phyloP scores from a whole-genome alignment of 768 basidiomycete species.

The Gyrodon lividus region DNA sequence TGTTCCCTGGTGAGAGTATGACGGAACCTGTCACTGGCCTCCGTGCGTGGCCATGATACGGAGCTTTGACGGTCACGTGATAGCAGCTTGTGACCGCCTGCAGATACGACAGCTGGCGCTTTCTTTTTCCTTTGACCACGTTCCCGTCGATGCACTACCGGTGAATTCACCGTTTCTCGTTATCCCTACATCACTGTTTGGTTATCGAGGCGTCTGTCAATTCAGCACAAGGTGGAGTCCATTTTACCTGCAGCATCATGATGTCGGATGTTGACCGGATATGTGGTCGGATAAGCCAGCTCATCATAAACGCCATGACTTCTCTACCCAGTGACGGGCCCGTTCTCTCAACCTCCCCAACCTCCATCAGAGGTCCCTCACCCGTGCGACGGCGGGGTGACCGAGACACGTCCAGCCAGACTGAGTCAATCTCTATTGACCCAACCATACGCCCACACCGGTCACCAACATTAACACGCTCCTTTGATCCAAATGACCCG shows the following conservation, averaged over 20 bases:
- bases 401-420: conserved; percentile 36
- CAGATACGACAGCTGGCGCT: not conserved
- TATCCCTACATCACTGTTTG: not conserved
- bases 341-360: conserved; percentile 40
- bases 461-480: conserved; percentile 62
- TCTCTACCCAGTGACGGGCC: conserved; percentile 37
- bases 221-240: conserved; percentile 15
- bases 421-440: conserved; percentile 42
- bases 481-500: conserved; percentile 69
- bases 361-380: conserved; percentile 40
- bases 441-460: conserved; percentile 43
- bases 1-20: too few relatives aligned
- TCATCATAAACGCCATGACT: conserved; percentile 32
- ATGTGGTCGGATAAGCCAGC: conserved; percentile 2
- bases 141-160: conserved; percentile 1
- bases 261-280: not conserved
- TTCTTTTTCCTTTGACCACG: not conserved
- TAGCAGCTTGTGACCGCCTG: too few relatives aligned
- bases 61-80: too few relatives aligned
- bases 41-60: too few relatives aligned
- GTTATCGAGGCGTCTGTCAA: not conserved
- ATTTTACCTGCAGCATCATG: not conserved
- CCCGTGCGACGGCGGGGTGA: conserved; percentile 38
- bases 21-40: too few relatives aligned
- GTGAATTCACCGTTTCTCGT: not conserved